Evolutionary conservation across 805 yeast genomes (phyloP).

Genomic region (Saccharomycopsis babjevae): DNA sequence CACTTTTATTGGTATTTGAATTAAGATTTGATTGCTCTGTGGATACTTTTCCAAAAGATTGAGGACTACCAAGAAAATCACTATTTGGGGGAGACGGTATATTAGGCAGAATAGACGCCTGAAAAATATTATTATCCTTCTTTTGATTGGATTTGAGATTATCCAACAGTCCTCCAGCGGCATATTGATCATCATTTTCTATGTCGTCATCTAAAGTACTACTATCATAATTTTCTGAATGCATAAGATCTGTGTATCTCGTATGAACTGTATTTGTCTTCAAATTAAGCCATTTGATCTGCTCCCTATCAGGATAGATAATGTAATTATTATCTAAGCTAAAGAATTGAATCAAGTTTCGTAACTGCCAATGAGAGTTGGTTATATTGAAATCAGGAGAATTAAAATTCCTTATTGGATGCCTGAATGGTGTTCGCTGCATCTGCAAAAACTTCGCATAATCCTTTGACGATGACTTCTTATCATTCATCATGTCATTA

Average conservation of each 20-base stretch:
- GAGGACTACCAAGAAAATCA: not conserved
- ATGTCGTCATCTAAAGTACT: not conserved
- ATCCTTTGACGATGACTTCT: not conserved
- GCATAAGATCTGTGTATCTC: not conserved
- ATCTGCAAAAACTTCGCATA: not conserved
- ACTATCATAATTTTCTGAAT: not conserved
- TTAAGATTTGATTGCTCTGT: not conserved
- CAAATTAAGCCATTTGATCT: slow-evolving; percentile 35
- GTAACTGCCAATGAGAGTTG: slow-evolving; percentile 64
- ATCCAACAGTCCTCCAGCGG: not conserved
- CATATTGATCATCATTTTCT: not conserved
- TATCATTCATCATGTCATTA: not conserved
- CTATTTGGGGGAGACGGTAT: not conserved
- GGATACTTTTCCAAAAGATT: not conserved
- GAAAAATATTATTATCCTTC: not conserved
- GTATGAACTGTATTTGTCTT: not conserved
- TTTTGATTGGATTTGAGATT: not conserved
- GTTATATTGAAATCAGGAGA: slow-evolving; percentile 22
- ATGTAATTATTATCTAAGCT: slow-evolving; percentile 35
- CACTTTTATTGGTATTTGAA: no score
- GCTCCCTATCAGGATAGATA: slow-evolving; percentile 48
- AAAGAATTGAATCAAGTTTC: slow-evolving; percentile 56
- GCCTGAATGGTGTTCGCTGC: slow-evolving; percentile 4
- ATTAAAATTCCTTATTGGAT: not conserved
- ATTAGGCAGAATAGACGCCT: not conserved